These are phyloP conservation scores for Saraca asoca DNA, from an alignment of 331 rosid species.

Conservation along the genomic window DNA sequence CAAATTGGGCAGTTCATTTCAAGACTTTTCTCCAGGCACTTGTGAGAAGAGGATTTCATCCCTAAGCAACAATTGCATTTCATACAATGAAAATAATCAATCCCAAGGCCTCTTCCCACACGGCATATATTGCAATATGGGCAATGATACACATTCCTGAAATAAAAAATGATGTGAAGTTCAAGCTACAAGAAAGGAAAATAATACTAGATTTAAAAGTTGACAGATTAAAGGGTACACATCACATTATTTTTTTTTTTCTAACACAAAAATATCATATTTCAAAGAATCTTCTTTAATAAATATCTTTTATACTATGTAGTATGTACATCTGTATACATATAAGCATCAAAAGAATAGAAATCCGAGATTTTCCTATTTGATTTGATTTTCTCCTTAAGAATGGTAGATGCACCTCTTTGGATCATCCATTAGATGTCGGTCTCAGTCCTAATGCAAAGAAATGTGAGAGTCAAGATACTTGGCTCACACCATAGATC, in stretches of 20 bases:
- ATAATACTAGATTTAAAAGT: conserved; percentile 20
- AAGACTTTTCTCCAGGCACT: conserved; percentile 92
- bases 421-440: conserved; percentile 4
- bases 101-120: conserved; percentile 93
- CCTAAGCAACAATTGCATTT: conserved; percentile 99
- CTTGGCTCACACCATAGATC: conserved; percentile 20
- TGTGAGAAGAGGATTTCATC: conserved; percentile 75
- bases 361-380: conserved; percentile 2
- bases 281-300: no score
- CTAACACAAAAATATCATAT: conserved; percentile 19
- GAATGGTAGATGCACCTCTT: neutral
- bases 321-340: conserved; percentile 19
- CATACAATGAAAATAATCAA: conserved; percentile 96
- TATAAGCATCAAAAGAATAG: conserved; percentile 6
- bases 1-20: conserved; percentile 99
- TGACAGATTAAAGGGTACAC: conserved; percentile 19
- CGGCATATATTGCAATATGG: conserved; percentile 99
- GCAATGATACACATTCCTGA: conserved; percentile 95
- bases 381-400: neutral
- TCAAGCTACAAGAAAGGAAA: conserved; percentile 5
- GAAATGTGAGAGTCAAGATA: conserved; percentile 6
- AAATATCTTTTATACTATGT: neutral
- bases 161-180: conserved; percentile 17
- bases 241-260: conserved; percentile 1
- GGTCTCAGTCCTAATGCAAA: conserved; percentile 22